phyloP scores from a whole-genome alignment of 192 early-diverging fungal species.

The Backusella liffmaniae region DNA sequence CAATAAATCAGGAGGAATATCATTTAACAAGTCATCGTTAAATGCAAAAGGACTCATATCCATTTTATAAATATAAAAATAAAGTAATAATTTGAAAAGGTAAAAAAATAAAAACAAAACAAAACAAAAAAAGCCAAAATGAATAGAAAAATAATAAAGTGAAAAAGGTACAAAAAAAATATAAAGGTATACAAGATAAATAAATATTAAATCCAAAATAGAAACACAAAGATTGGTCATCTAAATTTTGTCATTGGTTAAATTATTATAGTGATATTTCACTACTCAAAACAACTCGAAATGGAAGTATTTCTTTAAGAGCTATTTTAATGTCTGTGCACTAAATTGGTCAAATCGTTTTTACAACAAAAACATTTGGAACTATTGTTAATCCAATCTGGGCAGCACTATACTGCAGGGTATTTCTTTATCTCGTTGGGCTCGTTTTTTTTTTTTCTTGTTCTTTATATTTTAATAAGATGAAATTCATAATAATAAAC shows the following conservation, averaged over 20 bases:
- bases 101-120: background rate
- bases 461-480: background rate
- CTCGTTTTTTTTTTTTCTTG: background rate
- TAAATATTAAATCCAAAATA: background rate
- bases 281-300: background rate
- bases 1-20: background rate
- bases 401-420: background rate
- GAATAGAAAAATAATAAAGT: background rate
- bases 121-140: background rate
- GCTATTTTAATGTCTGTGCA: background rate
- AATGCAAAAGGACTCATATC: conserved; percentile 1
- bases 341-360: conserved; percentile 1
- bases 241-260: background rate
- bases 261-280: background rate
- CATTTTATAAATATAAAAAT: background rate
- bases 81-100: background rate
- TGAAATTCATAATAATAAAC: background rate
- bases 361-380: background rate
- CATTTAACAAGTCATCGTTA: background rate
- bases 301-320: background rate
- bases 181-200: background rate
- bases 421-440: background rate
- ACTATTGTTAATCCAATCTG: background rate
- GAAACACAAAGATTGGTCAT: background rate
- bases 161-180: background rate